Evolutionary conservation across 1,284 basidiomycete genomes (phyloP).

Genomic region (Chalciporus piperatoides): DNA sequence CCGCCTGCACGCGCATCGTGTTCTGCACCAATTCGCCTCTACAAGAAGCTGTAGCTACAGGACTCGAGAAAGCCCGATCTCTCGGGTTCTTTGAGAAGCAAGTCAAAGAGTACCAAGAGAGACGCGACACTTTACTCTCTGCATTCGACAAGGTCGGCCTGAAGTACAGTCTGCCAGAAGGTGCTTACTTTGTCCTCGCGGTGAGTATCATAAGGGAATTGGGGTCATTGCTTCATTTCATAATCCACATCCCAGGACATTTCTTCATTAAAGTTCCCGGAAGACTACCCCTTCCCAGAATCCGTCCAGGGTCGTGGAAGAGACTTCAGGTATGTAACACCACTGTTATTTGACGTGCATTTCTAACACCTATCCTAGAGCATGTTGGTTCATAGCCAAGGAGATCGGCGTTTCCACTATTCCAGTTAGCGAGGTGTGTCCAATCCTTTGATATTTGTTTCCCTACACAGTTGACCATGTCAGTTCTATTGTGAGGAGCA

Average conservation of each 20-base stretch:
- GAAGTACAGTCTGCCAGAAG: constrained; percentile 85
- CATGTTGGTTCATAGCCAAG: constrained; percentile 88
- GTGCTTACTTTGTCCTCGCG: constrained; percentile 86
- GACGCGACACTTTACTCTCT: constrained; percentile 69
- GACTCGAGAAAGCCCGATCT: constrained; percentile 72
- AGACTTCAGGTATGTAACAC: constrained; percentile 71
- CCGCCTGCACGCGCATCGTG: constrained; percentile 90
- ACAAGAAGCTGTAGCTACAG: constrained; percentile 89
- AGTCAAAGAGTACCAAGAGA: constrained; percentile 74
- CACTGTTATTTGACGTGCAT: neutral
- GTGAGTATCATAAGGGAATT: constrained; percentile 39
- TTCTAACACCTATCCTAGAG: constrained; percentile 41
- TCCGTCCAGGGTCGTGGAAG: constrained; percentile 76
- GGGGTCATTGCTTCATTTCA: constrained; percentile 3
- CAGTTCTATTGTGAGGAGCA: constrained; percentile 92
- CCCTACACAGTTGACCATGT: neutral
- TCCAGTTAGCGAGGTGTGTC: constrained; percentile 84
- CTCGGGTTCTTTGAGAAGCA: constrained; percentile 83
- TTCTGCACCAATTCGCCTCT: constrained; percentile 92
- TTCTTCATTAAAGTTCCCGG: constrained; percentile 76
- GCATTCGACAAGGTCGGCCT: constrained; percentile 85
- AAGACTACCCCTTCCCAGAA: constrained; percentile 78
- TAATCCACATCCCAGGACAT: constrained; percentile 58
- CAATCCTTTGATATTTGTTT: neutral
- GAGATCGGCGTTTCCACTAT: constrained; percentile 89